Conservation (phyloP, 169 alveolate genomes). For the Cryptosporidium xiaoi region DNA sequence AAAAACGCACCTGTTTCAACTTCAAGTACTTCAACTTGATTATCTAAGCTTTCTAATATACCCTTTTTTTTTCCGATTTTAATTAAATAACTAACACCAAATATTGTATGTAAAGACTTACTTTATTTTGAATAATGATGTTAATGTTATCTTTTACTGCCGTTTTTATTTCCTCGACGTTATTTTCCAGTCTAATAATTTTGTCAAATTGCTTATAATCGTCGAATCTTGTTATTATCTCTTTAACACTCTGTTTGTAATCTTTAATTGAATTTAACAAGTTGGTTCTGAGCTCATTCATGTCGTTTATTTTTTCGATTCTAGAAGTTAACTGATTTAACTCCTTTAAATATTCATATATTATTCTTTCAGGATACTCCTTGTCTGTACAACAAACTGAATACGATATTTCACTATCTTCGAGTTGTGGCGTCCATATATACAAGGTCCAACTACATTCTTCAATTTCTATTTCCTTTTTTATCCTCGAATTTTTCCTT, state of each 20-base stretch:
- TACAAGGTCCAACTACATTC: slow-evolving; percentile 15
- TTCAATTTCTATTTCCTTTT: background rate
- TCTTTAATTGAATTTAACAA: slow-evolving; percentile 35
- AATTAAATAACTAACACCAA: background rate
- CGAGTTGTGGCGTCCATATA: slow-evolving; percentile 52
- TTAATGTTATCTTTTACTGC: slow-evolving; percentile 50
- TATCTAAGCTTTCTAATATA: slow-evolving; percentile 37
- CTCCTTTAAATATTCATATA: slow-evolving; percentile 47
- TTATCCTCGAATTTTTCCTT: slow-evolving; percentile 14
- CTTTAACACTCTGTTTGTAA: slow-evolving; percentile 25
- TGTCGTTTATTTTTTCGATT: slow-evolving; percentile 18
- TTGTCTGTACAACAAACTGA: slow-evolving; percentile 56
- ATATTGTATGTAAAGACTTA: slow-evolving; percentile 11
- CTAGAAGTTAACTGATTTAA: slow-evolving; percentile 48
- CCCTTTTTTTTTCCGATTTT: slow-evolving; percentile 10
- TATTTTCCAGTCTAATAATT: slow-evolving; percentile 9
- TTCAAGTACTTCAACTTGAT: slow-evolving; percentile 39
- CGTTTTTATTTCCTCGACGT: slow-evolving; percentile 12
- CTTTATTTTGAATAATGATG: slow-evolving; percentile 24
- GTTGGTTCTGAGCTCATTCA: background rate
- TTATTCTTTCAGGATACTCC: slow-evolving; percentile 46
- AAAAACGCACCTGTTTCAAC: slow-evolving; percentile 54
- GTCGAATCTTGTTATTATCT: slow-evolving; percentile 1
- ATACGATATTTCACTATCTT: slow-evolving; percentile 30
- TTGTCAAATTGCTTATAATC: slow-evolving; percentile 33